Conservation (phyloP, 1,139 yeast species). For the Magnusiomyces ingens region DNA sequence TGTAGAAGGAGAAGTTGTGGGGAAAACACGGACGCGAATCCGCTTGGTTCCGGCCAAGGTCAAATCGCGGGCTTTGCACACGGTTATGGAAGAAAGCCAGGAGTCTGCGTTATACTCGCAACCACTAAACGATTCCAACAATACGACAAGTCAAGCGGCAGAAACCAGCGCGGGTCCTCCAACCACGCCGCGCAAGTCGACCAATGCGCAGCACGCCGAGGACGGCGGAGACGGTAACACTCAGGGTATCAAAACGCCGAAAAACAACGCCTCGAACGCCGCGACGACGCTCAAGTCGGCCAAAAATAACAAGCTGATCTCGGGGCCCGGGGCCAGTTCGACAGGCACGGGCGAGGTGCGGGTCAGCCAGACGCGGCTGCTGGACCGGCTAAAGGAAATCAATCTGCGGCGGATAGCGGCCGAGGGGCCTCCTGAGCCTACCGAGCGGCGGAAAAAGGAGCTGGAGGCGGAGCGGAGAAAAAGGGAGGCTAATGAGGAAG, state of each 20-base stretch:
- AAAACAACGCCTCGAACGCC: not conserved
- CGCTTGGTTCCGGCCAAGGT: constrained; percentile 20
- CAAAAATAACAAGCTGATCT: not conserved
- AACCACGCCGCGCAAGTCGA: not conserved
- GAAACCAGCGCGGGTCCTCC: not conserved
- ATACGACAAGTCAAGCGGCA: not conserved
- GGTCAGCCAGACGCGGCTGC: not conserved
- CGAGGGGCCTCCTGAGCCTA: not conserved
- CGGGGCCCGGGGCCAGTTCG: too few relatives aligned
- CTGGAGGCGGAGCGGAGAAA: not conserved
- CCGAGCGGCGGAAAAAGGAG: not conserved
- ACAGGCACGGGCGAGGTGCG: too few relatives aligned
- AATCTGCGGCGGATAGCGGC: not conserved
- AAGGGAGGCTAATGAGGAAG: not conserved
- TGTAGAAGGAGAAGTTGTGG: constrained; percentile 25
- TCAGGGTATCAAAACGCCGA: not conserved
- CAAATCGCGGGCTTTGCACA: constrained; percentile 19
- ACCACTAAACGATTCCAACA: not conserved
- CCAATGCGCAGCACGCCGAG: constrained; percentile 5
- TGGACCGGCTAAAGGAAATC: not conserved
- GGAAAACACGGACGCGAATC: constrained; percentile 24
- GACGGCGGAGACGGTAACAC: not conserved
- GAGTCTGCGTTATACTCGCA: constrained; percentile 3
- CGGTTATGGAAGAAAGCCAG: not conserved
- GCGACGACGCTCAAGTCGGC: not conserved